phyloP scores from a whole-genome alignment of 805 yeast species.

The Saccharomyces paradoxus region DNA sequence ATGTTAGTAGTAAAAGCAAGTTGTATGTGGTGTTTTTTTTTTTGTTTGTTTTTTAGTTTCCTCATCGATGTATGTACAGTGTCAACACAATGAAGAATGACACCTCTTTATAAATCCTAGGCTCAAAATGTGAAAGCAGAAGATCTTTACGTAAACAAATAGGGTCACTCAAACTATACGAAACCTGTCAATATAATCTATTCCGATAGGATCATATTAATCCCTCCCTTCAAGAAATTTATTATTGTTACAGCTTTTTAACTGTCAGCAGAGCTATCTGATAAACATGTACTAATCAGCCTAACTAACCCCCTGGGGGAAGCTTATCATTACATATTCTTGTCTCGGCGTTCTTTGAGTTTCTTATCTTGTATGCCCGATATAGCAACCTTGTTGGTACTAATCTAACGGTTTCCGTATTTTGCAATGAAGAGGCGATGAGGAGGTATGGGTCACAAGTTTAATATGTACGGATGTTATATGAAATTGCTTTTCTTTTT shows the following conservation, averaged over 20 bases:
- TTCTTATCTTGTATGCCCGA: not conserved
- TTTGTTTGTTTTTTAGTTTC: not conserved
- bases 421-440: not conserved
- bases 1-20: not conserved
- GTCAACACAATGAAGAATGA: not conserved
- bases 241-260: not conserved
- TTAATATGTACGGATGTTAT: not conserved
- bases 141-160: not conserved
- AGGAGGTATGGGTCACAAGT: not conserved
- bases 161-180: not conserved
- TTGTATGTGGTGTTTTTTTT: not conserved
- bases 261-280: not conserved
- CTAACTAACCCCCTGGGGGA: not conserved
- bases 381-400: not conserved
- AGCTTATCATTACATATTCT: not conserved
- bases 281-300: not conserved
- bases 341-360: not conserved
- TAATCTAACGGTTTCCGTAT: not conserved
- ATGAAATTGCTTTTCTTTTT: not conserved
- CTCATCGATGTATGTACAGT: not conserved
- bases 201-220: not conserved
- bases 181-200: not conserved
- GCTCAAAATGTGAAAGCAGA: not conserved
- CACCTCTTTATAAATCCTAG: not conserved
- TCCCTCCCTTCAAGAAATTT: not conserved